These are phyloP conservation scores for Schwanniomyces vanrijiae DNA, from an alignment of 805 yeast species.

Conservation along the genomic window DNA sequence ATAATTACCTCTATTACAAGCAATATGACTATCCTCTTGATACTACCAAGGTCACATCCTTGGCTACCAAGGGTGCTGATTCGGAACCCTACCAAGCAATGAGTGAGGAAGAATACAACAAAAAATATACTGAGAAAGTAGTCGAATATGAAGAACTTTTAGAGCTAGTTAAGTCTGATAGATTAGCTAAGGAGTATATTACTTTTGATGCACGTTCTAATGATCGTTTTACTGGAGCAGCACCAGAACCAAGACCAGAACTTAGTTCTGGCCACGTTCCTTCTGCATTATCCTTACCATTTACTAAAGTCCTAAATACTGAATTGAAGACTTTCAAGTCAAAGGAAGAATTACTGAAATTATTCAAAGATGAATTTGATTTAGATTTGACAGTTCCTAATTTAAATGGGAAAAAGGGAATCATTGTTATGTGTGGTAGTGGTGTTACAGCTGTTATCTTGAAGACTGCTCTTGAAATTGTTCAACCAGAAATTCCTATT, in stretches of 20 bases:
- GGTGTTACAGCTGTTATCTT: constrained; percentile 94
- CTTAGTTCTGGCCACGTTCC: constrained; percentile 89
- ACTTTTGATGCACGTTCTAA: constrained; percentile 81
- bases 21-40: constrained; percentile 48
- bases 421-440: constrained; percentile 90
- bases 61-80: constrained; percentile 16
- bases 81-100: constrained; percentile 18
- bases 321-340: constrained; percentile 47
- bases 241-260: constrained; percentile 88
- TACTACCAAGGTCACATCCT: constrained; percentile 21
- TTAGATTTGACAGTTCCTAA: constrained; percentile 28
- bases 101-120: constrained; percentile 27
- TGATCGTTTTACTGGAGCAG: constrained; percentile 74
- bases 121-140: constrained; percentile 45
- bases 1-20: constrained; percentile 62
- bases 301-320: constrained; percentile 53
- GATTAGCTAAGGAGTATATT: constrained; percentile 46
- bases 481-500: constrained; percentile 35
- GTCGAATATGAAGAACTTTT: constrained; percentile 66
- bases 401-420: constrained; percentile 52
- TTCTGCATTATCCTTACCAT: constrained; percentile 77
- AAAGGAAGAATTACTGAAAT: constrained; percentile 42
- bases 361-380: constrained; percentile 41
- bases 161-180: constrained; percentile 51
- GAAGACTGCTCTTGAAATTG: constrained; percentile 59